Base-by-base conservation (phyloP, 2,329 filamentous ascomycete species). In the Aureobasidium melanogenum region DNA sequence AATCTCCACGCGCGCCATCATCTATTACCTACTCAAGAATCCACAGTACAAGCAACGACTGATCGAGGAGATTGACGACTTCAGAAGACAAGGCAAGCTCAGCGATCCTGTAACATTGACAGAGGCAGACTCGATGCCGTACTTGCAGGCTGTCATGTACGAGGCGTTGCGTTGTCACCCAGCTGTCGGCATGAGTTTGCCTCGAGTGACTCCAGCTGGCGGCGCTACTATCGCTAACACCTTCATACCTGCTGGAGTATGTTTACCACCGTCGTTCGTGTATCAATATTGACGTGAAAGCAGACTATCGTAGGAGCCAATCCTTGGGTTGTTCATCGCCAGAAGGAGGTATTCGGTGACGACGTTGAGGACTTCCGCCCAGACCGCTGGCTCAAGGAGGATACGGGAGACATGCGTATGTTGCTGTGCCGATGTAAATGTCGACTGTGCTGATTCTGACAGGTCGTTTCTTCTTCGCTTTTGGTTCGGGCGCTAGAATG, bases 91-190 rank as follows among this genome's bases (percentile, higher is more conserved):
- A 44, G 67, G 69, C 50, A 65, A 66, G 51, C 64, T 73, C 19
- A 69, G 66, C 51, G 64, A 69, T 59, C 67, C 69, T 3, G 67
- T 72, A 2, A 68, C 65, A 5, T 62, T 71, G 17, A 61, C 62
- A 32, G 71, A 75, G 63, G 70, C 72, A 3, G 66, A 71, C n/a
- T 66, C 67, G 10, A 68, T 74, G 65, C 71, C 74, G 0, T 79
- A 77, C 64, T 69, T 79, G 3, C 72, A 75, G 58, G 76, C 75
- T 15, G 71, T 77, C 17, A 76, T 79, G 64, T 73, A 76, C 58
- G 77, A 80, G 64, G 70, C 75, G 0, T 65, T 78, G 4, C 71
- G 77, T 5, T 67, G 73, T 17, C 75, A 78, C 64, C 76, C 76
- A 5, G 73, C 77, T 0, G 72, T 75, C 0, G 76, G 77, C 0